phyloP scores from a whole-genome alignment of 768 basidiomycete genomes.

The Collybiopsis confluens region DNA sequence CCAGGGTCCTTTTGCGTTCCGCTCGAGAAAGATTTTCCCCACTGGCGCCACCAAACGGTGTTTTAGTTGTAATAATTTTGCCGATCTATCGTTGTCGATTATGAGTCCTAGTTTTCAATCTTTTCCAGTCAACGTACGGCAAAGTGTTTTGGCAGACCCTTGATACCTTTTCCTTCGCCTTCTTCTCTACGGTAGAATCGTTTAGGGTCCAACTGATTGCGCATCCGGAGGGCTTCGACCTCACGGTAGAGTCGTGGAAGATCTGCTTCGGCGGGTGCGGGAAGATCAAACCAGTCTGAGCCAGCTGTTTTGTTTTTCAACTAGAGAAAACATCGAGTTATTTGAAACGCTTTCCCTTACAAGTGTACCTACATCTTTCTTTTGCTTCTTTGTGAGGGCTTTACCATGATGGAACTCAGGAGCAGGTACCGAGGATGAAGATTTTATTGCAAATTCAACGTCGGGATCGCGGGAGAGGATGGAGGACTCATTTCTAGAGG shows the following conservation, averaged over 20 bases:
- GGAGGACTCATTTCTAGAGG: conserved; percentile 37
- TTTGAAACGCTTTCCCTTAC: too few species aligned
- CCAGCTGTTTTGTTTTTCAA: conserved; percentile 71
- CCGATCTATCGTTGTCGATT: conserved; percentile 53
- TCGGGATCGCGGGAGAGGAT: conserved; percentile 56
- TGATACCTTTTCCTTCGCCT: conserved; percentile 80
- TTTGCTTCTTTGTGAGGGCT: conserved; percentile 66
- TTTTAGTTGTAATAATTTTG: conserved; percentile 63
- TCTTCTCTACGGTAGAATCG: conserved; percentile 87
- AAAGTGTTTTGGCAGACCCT: conserved; percentile 84
- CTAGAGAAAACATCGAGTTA: conserved; percentile 35
- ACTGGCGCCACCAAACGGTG: conserved; percentile 69
- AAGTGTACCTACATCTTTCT: conserved; percentile 62
- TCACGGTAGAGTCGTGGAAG: conserved; percentile 77
- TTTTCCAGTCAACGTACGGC: conserved; percentile 48
- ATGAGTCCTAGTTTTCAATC: background rate
- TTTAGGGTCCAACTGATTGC: conserved; percentile 89
- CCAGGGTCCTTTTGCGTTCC: conserved; percentile 73
- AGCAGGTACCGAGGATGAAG: conserved; percentile 50
- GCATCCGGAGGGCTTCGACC: conserved; percentile 80
- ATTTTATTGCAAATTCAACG: conserved; percentile 46
- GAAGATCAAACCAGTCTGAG: conserved; percentile 83
- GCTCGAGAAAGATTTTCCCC: conserved; percentile 68
- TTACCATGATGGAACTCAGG: conserved; percentile 59
- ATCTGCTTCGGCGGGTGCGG: conserved; percentile 76